phyloP scores from a whole-genome alignment of 768 basidiomycete species.

The Tylopilus balloui region DNA sequence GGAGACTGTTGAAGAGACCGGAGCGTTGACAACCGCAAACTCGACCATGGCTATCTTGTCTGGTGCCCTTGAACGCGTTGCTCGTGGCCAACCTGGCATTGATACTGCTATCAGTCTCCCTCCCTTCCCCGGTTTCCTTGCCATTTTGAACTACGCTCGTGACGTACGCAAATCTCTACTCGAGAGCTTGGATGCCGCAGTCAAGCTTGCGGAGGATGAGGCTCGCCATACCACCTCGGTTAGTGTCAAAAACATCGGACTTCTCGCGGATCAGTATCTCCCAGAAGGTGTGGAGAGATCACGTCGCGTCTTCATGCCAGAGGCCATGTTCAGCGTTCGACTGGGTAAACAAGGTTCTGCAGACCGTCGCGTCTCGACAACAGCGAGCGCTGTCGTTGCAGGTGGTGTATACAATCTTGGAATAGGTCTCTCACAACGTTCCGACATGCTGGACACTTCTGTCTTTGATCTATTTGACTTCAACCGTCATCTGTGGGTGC shows the following conservation, averaged over 20 bases:
- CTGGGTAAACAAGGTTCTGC: constrained; percentile 37
- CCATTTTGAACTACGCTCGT: constrained; percentile 80
- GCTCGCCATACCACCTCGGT: constrained; percentile 61
- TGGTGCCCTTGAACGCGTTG: constrained; percentile 71
- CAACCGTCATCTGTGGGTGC: constrained; percentile 69
- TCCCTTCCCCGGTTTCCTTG: constrained; percentile 75
- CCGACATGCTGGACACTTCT: constrained; percentile 74
- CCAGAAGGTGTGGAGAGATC: constrained; percentile 78
- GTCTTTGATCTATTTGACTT: constrained; percentile 85
- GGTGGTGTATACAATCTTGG: constrained; percentile 79
- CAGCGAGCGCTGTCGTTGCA: constrained; percentile 56
- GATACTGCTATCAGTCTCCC: constrained; percentile 56
- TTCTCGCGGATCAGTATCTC: constrained; percentile 73
- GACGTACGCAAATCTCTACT: constrained; percentile 78
- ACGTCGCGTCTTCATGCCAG: constrained; percentile 87
- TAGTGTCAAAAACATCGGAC: constrained; percentile 62
- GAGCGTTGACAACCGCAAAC: constrained; percentile 48
- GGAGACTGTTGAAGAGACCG: constrained; percentile 73
- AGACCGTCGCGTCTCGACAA: constrained; percentile 34
- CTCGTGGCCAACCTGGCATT: constrained; percentile 66
- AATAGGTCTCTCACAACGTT: constrained; percentile 71
- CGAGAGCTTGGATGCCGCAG: constrained; percentile 74
- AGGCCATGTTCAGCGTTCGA: constrained; percentile 86
- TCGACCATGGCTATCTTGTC: constrained; percentile 57
- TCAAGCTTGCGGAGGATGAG: constrained; percentile 78